A percentile compares a stretch with the other conserved stretches of the same genome.
phyloP scores from a whole-genome alignment of 2,329 filamentous ascomycete genomes.

The Xylariaceae sp. region DNA sequence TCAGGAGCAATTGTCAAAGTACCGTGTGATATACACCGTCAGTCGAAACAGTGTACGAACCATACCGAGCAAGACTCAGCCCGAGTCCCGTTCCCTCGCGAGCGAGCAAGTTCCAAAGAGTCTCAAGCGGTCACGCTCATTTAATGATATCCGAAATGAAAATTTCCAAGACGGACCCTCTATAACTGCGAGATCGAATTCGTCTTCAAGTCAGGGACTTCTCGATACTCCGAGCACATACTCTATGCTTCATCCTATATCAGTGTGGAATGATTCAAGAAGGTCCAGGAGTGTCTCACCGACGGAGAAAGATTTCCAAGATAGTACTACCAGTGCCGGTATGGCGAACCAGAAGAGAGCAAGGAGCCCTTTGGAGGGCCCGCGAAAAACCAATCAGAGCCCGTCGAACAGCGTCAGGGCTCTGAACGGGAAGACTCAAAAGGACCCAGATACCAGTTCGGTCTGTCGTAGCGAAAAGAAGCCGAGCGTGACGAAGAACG shows the following conservation, averaged over 20 bases:
- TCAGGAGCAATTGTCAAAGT: conserved; percentile 32
- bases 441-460: conserved; percentile 27
- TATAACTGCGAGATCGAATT: conserved; percentile 25
- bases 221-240: conserved; percentile 3
- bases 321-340: conserved; percentile 24
- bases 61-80: too few species aligned
- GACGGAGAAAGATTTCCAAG: conserved; percentile 23
- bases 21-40: conserved; percentile 56
- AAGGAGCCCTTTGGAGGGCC: conserved; percentile 34
- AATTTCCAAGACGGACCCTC: too few species aligned
- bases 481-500: conserved; percentile 45
- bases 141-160: too few species aligned
- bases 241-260: conserved; percentile 5
- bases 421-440: conserved; percentile 31
- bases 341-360: conserved; percentile 45
- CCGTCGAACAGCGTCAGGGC: conserved; percentile 25
- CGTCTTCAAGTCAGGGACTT: conserved; percentile 20
- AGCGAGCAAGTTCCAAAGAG: too few species aligned
- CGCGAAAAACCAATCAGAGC: conserved; percentile 22
- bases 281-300: conserved; percentile 17
- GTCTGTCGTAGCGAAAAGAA: conserved; percentile 40
- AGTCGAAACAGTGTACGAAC: conserved; percentile 47
- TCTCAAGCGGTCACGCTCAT: too few species aligned
- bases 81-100: too few species aligned
- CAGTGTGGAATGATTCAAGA: conserved; percentile 18